Conservation (phyloP, 208 protist genomes). For the Leishmania martiniquensis region DNA sequence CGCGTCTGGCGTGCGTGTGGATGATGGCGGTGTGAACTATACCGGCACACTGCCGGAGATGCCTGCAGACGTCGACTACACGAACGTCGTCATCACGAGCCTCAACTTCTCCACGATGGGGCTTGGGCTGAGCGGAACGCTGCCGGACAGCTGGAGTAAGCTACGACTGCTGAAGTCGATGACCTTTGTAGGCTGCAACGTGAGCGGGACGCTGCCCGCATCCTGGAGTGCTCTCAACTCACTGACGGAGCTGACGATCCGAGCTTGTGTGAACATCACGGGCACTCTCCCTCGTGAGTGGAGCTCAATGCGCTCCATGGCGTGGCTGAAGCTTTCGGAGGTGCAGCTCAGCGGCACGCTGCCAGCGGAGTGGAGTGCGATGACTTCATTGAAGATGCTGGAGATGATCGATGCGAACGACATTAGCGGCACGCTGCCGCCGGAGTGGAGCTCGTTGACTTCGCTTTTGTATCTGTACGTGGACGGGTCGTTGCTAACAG, state of each 20-base stretch:
- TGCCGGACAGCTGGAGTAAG: not conserved
- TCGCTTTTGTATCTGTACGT: not conserved
- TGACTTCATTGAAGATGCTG: conserved; percentile 3
- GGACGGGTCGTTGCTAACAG: not conserved
- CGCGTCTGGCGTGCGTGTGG: not conserved
- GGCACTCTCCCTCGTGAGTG: conserved; percentile 8
- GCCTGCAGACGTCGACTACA: conserved; percentile 9
- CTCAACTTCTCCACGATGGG: conserved; percentile 3
- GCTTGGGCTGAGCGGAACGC: not conserved
- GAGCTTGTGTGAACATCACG: not conserved
- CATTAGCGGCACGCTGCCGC: conserved; percentile 7
- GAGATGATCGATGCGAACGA: not conserved
- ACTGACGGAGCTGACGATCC: not conserved
- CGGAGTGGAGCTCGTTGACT: conserved; percentile 5
- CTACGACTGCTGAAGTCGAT: not conserved
- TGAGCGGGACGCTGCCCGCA: conserved; percentile 9
- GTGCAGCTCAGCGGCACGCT: not conserved
- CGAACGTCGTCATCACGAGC: not conserved
- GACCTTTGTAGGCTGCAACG: not conserved
- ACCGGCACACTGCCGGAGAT: conserved; percentile 13
- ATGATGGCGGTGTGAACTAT: too few species aligned
- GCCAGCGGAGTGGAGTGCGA: not conserved
- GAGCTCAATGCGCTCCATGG: not conserved
- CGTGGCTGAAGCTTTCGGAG: not conserved
- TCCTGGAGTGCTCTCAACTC: not conserved